Evolutionary conservation across 768 basidiomycete genomes (phyloP), one percentile per base, ranked within the genome.

Genomic region (Pulveroboletus sp.): DNA sequence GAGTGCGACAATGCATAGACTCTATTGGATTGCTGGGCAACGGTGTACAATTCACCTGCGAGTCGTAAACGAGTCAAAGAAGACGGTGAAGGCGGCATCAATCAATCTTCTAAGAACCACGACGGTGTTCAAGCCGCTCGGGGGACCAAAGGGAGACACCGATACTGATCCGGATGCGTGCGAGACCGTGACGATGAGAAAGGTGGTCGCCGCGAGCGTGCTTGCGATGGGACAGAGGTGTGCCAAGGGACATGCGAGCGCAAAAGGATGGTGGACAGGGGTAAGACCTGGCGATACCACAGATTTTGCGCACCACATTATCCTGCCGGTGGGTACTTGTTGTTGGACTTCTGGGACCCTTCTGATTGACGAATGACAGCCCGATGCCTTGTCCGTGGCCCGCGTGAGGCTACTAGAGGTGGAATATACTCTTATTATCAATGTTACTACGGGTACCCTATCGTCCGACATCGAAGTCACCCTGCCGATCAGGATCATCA

Each of bases 201-300:
- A 85, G 63, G 76, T 80, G 54, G 73, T 93, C 1, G 78, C 83
- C 2, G 82, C 83, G 59, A 77, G 80, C 30, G 72, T 72, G 5
- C 73, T 95, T 26, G 80, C 83, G 57, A 81, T 83, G 63, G 81
- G 83, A 6, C 79, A 84, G 43, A 75, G 76, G 36, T 79, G 78
- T 26, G 68, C 80, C 7, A 77, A 78, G 54, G 86, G 87, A 2
- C 77, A 82, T 61, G 87, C 85, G 9, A 91, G 86, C 37, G 86
- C 83, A 21, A 84, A 82, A 59, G 93, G 92, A 1, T 95, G 90
- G 87, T 95, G 93, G 92, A 75, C 81, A 6, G 93, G 93, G 8
- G 82, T 94, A 6, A 68, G 72, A 13, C 72, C 85, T 4, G 80
- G 81, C 2, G 80, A 84, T 54, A 71, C 73, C 6, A 69, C 75